Evolutionary conservation across 345 rosid genomes (phyloP).

Genomic region (Euphorbia pulcherrima): DNA sequence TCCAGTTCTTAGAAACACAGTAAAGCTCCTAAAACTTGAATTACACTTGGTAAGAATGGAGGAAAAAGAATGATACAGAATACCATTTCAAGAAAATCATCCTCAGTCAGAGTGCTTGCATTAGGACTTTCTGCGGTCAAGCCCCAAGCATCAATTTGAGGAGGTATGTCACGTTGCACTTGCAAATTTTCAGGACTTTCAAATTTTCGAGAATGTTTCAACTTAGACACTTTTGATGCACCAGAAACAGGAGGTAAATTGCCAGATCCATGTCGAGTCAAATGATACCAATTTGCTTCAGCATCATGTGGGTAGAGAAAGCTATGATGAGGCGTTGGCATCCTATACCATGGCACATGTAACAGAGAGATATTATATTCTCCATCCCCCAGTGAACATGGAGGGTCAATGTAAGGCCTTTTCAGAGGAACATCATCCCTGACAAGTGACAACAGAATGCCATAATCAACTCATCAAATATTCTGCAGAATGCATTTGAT

Average conservation of each 20-base stretch:
- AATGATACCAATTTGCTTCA: slow-evolving; percentile 50
- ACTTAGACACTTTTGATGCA: slow-evolving; percentile 39
- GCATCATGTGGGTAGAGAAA: slow-evolving; percentile 49
- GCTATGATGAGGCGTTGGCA: slow-evolving; percentile 44
- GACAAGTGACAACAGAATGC: slow-evolving; percentile 30
- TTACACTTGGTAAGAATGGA: slow-evolving; percentile 10
- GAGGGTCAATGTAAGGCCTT: slow-evolving; percentile 48
- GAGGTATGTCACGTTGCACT: slow-evolving; percentile 38
- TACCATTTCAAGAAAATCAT: slow-evolving; percentile 95
- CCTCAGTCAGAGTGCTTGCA: slow-evolving; percentile 73
- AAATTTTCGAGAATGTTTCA: slow-evolving; percentile 22
- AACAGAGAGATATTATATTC: slow-evolving; percentile 40
- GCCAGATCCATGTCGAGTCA: slow-evolving; percentile 40
- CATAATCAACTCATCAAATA: slow-evolving; percentile 14
- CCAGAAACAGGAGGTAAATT: slow-evolving; percentile 33
- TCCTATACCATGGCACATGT: slow-evolving; percentile 41
- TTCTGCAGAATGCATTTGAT: slow-evolving; percentile 9
- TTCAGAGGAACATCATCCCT: slow-evolving; percentile 53
- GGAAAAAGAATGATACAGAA: slow-evolving; percentile 22
- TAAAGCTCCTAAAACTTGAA: slow-evolving; percentile 7
- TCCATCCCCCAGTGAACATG: slow-evolving; percentile 52
- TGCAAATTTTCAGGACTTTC: slow-evolving; percentile 33
- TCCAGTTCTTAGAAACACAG: slow-evolving; percentile 12
- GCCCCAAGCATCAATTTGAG: slow-evolving; percentile 63
- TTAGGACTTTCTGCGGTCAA: slow-evolving; percentile 77